Evolutionary conservation across 2,329 filamentous ascomycete genomes (phyloP).

Genomic region (Metarhizium rileyi): DNA sequence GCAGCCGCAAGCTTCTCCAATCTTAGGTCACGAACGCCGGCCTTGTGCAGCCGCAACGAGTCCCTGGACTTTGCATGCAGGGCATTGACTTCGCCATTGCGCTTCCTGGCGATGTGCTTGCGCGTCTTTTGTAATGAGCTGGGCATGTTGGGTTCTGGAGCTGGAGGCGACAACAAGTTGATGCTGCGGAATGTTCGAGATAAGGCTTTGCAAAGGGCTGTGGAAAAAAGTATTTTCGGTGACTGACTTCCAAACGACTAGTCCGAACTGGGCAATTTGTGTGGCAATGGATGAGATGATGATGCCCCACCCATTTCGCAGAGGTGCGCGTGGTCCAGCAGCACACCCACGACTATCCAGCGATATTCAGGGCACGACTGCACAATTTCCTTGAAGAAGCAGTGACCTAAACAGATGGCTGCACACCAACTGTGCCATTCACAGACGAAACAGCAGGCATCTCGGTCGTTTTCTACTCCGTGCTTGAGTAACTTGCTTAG

Average conservation of each 20-base stretch:
- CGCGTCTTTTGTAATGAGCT: conserved; percentile 71
- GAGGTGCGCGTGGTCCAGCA: no score
- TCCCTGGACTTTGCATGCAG: conserved; percentile 87
- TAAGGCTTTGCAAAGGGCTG: no score
- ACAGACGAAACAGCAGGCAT: no score
- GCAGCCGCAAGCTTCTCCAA: conserved; percentile 62
- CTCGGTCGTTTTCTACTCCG: no score
- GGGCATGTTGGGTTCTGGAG: conserved; percentile 48
- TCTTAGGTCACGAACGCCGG: conserved; percentile 72
- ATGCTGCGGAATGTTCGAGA: background rate
- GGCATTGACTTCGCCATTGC: conserved; percentile 58
- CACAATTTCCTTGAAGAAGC: no score
- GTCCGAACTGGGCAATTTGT: no score
- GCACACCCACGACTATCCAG: no score
- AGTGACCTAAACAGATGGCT: no score
- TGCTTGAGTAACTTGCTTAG: background rate
- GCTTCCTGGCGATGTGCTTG: conserved; percentile 87
- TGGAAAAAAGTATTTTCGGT: conserved; percentile 1
- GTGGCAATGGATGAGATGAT: no score
- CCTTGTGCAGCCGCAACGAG: conserved; percentile 69
- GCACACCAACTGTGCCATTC: no score
- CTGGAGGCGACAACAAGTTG: background rate
- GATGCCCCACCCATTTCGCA: no score
- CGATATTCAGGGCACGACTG: no score
- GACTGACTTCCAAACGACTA: background rate